Evolutionary conservation across 2,329 filamentous ascomycete species (phyloP).

Genomic region (Ophiostoma montium): DNA sequence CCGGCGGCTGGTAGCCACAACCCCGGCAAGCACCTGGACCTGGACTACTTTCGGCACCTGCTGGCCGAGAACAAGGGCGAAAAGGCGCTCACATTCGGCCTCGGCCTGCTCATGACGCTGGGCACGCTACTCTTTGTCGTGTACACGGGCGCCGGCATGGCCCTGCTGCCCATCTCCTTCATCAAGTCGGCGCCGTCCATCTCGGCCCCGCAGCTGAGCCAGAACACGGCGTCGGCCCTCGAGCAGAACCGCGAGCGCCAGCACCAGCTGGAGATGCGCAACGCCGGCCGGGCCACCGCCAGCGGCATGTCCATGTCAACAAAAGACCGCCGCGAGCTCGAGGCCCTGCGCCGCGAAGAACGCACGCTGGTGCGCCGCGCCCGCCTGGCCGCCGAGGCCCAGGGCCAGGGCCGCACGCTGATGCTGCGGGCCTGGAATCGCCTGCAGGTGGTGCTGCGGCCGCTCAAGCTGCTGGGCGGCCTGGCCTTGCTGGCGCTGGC

Average conservation of each 20-base stretch:
- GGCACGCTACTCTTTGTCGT: conserved; percentile 76
- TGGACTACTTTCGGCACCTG: conserved; percentile 84
- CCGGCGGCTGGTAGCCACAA: conserved; percentile 55
- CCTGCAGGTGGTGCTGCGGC: conserved; percentile 66
- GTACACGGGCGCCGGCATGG: conserved; percentile 81
- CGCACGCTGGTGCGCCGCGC: conserved; percentile 82
- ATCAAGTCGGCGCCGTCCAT: conserved; percentile 85
- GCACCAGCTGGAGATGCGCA: conserved; percentile 77
- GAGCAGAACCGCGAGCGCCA: conserved; percentile 85
- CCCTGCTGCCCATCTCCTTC: conserved; percentile 74
- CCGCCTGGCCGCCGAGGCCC: conserved; percentile 69
- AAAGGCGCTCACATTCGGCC: conserved; percentile 76
- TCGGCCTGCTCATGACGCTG: conserved; percentile 77
- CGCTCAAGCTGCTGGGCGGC: conserved; percentile 77
- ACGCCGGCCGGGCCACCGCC: conserved; percentile 43
- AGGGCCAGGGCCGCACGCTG: conserved; percentile 61
- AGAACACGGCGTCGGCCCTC: conserved; percentile 64
- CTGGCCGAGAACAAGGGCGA: conserved; percentile 80
- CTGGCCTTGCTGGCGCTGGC: conserved; percentile 62
- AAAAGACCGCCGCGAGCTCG: conserved; percentile 80
- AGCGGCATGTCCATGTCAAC: conserved; percentile 54
- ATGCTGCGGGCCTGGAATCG: conserved; percentile 68
- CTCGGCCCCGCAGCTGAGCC: conserved; percentile 65
- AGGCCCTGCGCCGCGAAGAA: conserved; percentile 77
- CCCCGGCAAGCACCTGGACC: conserved; percentile 52